Percentiles rank a stretch among this genome's conserved stretches.
Evolutionary conservation across 345 rosid genomes (phyloP).

Genomic region (Linum usitatissimum): DNA sequence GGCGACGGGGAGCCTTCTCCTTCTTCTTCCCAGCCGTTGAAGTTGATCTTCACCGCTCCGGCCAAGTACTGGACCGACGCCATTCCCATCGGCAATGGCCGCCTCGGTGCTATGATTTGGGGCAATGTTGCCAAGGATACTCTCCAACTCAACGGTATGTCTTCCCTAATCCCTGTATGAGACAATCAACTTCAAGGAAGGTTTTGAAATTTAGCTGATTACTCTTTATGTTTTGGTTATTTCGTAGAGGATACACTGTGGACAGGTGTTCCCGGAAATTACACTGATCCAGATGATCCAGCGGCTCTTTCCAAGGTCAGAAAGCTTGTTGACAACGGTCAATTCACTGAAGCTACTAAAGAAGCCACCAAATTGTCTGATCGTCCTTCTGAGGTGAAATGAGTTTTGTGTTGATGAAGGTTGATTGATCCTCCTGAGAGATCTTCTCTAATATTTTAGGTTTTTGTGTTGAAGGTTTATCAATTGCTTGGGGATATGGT

Average conservation of each 20-base stretch:
- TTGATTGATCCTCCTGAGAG: background rate
- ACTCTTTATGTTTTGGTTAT: slow-evolving; percentile 6
- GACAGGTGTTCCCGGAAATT: slow-evolving; percentile 74
- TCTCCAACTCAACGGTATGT: slow-evolving; percentile 68
- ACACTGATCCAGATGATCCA: slow-evolving; percentile 50
- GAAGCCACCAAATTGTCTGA: slow-evolving; percentile 53
- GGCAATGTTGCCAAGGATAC: slow-evolving; percentile 67
- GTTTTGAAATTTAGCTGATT: background rate
- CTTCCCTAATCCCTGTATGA: background rate
- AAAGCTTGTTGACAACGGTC: slow-evolving; percentile 48
- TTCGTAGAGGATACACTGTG: slow-evolving; percentile 68
- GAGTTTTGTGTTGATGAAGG: background rate
- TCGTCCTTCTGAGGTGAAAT: slow-evolving; percentile 48
- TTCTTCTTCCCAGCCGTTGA: slow-evolving; percentile 30
- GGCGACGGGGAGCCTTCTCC: slow-evolving; percentile 13
- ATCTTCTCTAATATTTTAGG: slow-evolving; percentile 8
- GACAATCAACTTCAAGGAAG: background rate
- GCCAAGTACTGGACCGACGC: slow-evolving; percentile 82
- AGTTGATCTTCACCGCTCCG: slow-evolving; percentile 53
- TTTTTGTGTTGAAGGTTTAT: slow-evolving; percentile 45
- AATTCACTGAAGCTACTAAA: slow-evolving; percentile 58
- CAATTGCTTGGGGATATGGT: slow-evolving; percentile 79
- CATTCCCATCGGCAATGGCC: slow-evolving; percentile 80
- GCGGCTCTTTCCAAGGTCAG: slow-evolving; percentile 57
- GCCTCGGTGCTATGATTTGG: slow-evolving; percentile 90